Evolutionary conservation across 2,329 filamentous ascomycete species (phyloP), one percentile per base, ranked within the genome.

Genomic region (Nothophaeocryptopus gaeumannii): DNA sequence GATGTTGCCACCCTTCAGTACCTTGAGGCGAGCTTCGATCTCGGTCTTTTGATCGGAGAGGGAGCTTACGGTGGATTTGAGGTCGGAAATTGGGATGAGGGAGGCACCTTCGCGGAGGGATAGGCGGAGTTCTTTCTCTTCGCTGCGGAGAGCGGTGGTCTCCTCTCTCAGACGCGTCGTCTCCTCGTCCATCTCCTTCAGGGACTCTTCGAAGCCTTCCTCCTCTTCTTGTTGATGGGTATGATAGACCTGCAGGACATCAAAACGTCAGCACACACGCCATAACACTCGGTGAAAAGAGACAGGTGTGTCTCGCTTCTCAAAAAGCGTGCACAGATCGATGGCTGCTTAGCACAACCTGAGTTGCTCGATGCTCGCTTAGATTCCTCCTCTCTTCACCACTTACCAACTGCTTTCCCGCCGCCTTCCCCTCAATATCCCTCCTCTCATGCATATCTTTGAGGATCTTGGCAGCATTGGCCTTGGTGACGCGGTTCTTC

Each of bases 331-430:
- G n/a, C n/a, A n/a, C n/a, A n/a, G n/a, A n/a, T n/a, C n/a, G n/a
- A n/a, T n/a, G n/a, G n/a, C n/a, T n/a, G n/a, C n/a, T n/a, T n/a
- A n/a, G n/a, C n/a, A n/a, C n/a, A n/a, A n/a, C n/a, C n/a, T n/a
- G n/a, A n/a, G n/a, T n/a, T n/a, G n/a, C n/a, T n/a, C n/a, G n/a
- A n/a, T n/a, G n/a, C n/a, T n/a, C n/a, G n/a, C n/a, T n/a, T n/a
- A n/a, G n/a, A n/a, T n/a, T n/a, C n/a, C n/a, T n/a, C n/a, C n/a
- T n/a, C n/a, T n/a, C n/a, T n/a, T n/a, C n/a, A n/a, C n/a, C n/a
- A n/a, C n/a, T n/a, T n/a, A 84, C 80, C 34, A 75, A 71, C 59
- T 84, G 81, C 67, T 84, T 84, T 14, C 81, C 81, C 34, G 80
- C 74, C 34, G 72, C 68, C 42, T 78, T 78, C 42, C 78, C 80